Evolutionary conservation across 306 rosid species (phyloP), one percentile per base, ranked within the genome.

Genomic region (Ormosia emarginata): DNA sequence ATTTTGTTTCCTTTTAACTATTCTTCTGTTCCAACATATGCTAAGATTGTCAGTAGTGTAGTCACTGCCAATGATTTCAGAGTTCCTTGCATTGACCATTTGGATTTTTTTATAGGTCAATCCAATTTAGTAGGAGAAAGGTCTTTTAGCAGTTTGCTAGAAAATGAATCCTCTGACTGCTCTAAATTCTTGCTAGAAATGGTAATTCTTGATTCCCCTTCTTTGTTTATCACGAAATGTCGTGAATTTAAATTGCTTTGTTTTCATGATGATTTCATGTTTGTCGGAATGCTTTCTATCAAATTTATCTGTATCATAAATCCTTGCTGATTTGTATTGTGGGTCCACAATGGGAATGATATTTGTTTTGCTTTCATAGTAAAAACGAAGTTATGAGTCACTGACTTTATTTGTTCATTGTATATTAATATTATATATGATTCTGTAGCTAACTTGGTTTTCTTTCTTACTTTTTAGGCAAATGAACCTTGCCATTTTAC

Each of bases 401-500:
- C 17, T 52, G 64, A 37, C 58, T 52, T 79, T 59, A 47, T 43
- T 3, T 70, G 5, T 79, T 72, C 49, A 59, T 69, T 74, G 50
- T 50, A 81, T 71, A 49, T 79, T 79, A 72, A 64, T 36, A 55
- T 62, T 55, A 39, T 66, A 71, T 66, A 77, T 15, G 33, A 71
- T 81, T 79, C 86, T 52, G 40, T 77, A 52, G 52, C 77, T 71
- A 53, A 70, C 52, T 43, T 10, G 4, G 17, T 44, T 83, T 65
- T 71, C 15, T 40, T 75, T 71, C 53, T 39, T 77, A 44, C 33
- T 67, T 65, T 85, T 75, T 78, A 94, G 98, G 80, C 49, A 78
- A 85, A 71, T 78, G 89, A 88, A 70, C 94, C 97, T 40, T 94
- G 92, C 67, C 90, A 71, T 50, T 87, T 92, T 84, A 87, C 87